Conservation (phyloP, 2,329 filamentous ascomycete genomes). For the Fusarium kyushuense region DNA sequence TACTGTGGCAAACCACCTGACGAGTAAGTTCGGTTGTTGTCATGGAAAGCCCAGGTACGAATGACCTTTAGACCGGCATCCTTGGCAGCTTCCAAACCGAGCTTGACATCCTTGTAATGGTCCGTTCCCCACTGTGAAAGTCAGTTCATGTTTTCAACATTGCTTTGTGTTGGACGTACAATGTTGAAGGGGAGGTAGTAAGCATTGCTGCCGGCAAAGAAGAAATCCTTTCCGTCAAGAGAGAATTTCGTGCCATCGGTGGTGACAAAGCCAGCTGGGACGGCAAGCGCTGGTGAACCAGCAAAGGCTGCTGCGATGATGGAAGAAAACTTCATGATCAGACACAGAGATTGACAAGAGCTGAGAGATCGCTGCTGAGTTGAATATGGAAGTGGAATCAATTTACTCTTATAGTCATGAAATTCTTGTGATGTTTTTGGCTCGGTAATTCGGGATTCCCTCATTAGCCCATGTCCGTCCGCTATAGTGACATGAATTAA, state of each 20-base stretch:
- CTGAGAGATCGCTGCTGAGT: not conserved
- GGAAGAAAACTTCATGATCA: conserved; percentile 27
- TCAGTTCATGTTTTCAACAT: not conserved
- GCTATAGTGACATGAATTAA: conserved; percentile 22
- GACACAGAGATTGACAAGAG: not conserved
- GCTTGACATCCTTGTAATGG: conserved; percentile 49
- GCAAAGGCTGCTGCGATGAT: conserved; percentile 20
- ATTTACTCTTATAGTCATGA: conserved; percentile 17
- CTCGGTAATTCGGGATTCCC: conserved; percentile 6
- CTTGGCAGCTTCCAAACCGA: conserved; percentile 16
- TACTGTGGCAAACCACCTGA: conserved; percentile 59
- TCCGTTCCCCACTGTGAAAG: conserved; percentile 29
- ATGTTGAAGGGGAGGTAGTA: conserved; percentile 68
- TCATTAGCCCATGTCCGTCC: conserved; percentile 1
- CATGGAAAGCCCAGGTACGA: conserved; percentile 33
- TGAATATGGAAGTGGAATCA: not conserved
- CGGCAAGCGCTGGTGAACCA: conserved; percentile 15
- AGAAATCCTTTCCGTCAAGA: conserved; percentile 66
- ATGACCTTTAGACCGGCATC: conserved; percentile 30
- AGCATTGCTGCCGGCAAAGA: conserved; percentile 69
- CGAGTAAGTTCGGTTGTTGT: conserved; percentile 22
- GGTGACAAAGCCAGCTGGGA: conserved; percentile 60
- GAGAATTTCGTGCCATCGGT: conserved; percentile 63
- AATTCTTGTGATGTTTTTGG: not conserved
- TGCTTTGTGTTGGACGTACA: conserved; percentile 50